These are phyloP conservation scores for Crotalaria pallida DNA, from an alignment of 306 rosid species.

Conservation along the genomic window DNA sequence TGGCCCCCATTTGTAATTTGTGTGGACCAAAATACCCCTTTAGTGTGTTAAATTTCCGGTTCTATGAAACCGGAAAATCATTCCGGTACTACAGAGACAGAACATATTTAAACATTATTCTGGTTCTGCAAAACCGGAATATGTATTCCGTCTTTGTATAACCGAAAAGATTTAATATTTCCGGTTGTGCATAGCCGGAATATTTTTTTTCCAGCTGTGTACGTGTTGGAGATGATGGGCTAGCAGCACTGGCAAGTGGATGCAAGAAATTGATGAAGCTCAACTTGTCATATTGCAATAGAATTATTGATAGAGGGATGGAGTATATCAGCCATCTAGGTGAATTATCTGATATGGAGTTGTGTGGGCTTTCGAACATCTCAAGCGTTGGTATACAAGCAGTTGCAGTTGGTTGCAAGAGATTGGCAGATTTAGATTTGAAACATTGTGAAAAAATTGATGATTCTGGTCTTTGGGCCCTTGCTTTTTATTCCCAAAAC, in stretches of 20 bases:
- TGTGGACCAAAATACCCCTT: too few relatives aligned
- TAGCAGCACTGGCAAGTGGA: constrained; percentile 45
- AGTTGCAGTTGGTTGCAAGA: constrained; percentile 48
- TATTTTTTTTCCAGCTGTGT: constrained; percentile 46
- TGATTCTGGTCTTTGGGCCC: constrained; percentile 58
- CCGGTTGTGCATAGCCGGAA: too few relatives aligned
- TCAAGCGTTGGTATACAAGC: constrained; percentile 46
- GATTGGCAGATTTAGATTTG: constrained; percentile 54
- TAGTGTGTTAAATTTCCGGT: too few relatives aligned
- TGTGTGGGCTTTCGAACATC: constrained; percentile 50
- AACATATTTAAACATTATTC: too few relatives aligned
- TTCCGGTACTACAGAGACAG: too few relatives aligned
- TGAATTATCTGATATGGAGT: constrained; percentile 47
- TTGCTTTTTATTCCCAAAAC: constrained; percentile 45
- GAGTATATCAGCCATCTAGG: constrained; percentile 35
- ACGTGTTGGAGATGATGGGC: constrained; percentile 54
- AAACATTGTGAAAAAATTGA: constrained; percentile 52
- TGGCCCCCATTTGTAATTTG: too few relatives aligned
- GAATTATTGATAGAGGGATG: constrained; percentile 49
- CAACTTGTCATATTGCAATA: constrained; percentile 60
- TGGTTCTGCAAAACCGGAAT: too few relatives aligned
- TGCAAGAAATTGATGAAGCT: constrained; percentile 52
- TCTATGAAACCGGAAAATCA: too few relatives aligned
- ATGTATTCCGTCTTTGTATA: too few relatives aligned
- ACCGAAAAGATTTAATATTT: too few relatives aligned